A percentile compares a stretch with the other conserved stretches of the same genome.
phyloP scores from a whole-genome alignment of 1,139 yeast species.

The Yamadazyma dushanensis region DNA sequence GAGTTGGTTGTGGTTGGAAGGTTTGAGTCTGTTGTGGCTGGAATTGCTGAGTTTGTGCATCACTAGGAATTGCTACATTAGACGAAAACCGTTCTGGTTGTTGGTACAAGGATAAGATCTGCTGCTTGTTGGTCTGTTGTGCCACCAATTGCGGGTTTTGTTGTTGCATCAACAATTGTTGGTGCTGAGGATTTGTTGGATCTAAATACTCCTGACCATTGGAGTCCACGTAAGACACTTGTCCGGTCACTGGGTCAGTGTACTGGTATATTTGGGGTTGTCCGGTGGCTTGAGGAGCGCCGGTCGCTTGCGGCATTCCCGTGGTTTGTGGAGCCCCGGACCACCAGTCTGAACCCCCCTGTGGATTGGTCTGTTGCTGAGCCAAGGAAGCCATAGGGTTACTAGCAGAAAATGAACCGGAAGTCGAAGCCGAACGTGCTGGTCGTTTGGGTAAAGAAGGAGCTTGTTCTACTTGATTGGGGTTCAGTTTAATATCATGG shows the following conservation, averaged over 20 bases:
- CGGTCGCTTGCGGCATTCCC: too few species aligned
- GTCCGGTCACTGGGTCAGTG: conserved; percentile 63
- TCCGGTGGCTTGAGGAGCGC: too few species aligned
- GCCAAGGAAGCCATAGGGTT: conserved; percentile 21
- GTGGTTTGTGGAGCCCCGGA: conserved; percentile 12
- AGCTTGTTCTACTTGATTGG: conserved; percentile 34
- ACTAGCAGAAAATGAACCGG: conserved; percentile 14
- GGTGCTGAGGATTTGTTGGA: conserved; percentile 55
- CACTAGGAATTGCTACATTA: conserved; percentile 25
- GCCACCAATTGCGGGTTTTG: conserved; percentile 41
- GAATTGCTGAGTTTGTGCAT: conserved; percentile 18
- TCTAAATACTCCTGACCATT: conserved; percentile 62
- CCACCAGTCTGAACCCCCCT: conserved; percentile 30
- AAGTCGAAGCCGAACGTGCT: conserved; percentile 12
- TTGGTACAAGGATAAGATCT: conserved; percentile 40
- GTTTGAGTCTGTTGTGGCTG: conserved; percentile 20
- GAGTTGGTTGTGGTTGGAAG: conserved; percentile 21
- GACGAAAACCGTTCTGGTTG: conserved; percentile 34
- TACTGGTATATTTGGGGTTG: conserved; percentile 56
- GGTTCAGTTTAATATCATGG: conserved; percentile 38
- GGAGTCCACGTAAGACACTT: conserved; percentile 56
- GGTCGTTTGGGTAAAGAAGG: conserved; percentile 53
- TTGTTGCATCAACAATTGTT: conserved; percentile 48
- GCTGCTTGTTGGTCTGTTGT: conserved; percentile 47
- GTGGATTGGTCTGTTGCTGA: conserved; percentile 17